Percentiles rank a stretch among this genome's conserved stretches.
phyloP scores from a whole-genome alignment of 2,329 filamentous ascomycete species.

The Colletotrichum tropicale region DNA sequence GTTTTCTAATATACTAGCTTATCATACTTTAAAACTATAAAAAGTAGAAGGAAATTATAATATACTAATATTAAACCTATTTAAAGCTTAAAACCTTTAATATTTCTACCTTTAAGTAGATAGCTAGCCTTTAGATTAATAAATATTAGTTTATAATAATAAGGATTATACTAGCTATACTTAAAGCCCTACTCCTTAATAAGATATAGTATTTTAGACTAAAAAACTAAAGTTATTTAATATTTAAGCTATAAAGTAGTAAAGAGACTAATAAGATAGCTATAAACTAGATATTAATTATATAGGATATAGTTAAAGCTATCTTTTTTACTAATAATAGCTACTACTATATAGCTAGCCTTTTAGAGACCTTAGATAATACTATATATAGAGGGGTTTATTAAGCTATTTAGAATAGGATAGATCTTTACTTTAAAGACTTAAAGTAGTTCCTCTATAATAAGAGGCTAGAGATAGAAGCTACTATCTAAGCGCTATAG shows the following conservation, averaged over 20 bases:
- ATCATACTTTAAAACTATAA: not conserved
- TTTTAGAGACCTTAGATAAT: not conserved
- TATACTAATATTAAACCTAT: not conserved
- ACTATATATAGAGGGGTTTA: not conserved
- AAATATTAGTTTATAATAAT: not conserved
- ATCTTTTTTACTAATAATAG: not conserved
- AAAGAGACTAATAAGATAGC: too few species aligned
- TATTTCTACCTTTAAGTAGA: not conserved
- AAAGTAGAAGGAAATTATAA: not conserved
- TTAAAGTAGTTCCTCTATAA: not conserved
- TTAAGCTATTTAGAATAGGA: not conserved
- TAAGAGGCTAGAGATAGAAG: not conserved
- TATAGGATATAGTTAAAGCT: not conserved
- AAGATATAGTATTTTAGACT: not conserved
- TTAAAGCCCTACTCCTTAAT: not conserved
- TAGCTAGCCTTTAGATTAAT: not conserved
- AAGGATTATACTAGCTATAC: not conserved
- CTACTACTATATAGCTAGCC: not conserved
- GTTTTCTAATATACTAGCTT: not conserved
- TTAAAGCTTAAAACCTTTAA: not conserved
- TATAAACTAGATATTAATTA: not conserved
- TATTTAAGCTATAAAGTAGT: not conserved
- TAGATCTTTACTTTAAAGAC: not conserved
- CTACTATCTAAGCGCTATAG: not conserved
- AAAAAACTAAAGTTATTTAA: not conserved